These are phyloP conservation scores for Aspergillus bertholletiae DNA, from an alignment of 495 filamentous ascomycete species.

Conservation along the genomic window DNA sequence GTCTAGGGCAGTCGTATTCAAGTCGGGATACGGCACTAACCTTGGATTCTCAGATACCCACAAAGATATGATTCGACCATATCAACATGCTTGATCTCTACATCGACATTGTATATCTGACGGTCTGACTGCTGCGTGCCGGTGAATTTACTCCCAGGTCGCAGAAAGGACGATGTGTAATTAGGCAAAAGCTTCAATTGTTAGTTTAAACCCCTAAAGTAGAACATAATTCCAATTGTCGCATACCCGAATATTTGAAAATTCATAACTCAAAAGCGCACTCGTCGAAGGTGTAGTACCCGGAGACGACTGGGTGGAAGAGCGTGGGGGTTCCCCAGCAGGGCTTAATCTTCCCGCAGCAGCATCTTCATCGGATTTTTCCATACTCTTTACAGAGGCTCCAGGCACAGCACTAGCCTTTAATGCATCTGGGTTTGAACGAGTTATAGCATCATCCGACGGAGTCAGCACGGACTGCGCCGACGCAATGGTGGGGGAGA, in stretches of 20 bases:
- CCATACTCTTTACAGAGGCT: constrained; percentile 21
- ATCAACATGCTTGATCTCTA: constrained; percentile 96
- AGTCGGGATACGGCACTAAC: constrained; percentile 36
- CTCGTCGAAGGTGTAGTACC: constrained; percentile 33
- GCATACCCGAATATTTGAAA: constrained; percentile 63
- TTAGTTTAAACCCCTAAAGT: constrained; percentile 13
- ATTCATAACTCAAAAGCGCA: constrained; percentile 59
- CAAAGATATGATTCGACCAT: constrained; percentile 93
- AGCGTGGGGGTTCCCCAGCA: constrained; percentile 26
- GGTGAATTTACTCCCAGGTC: constrained; percentile 81
- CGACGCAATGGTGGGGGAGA: constrained; percentile 25
- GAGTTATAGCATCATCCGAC: constrained; percentile 31
- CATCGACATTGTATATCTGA: constrained; percentile 90
- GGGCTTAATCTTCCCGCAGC: constrained; percentile 33
- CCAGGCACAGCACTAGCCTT: constrained; percentile 22
- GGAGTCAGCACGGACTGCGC: constrained; percentile 29
- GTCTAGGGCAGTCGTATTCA: not conserved
- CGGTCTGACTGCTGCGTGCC: constrained; percentile 91
- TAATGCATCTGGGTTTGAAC: constrained; percentile 25
- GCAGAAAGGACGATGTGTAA: constrained; percentile 75
- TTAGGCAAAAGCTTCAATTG: constrained; percentile 41
- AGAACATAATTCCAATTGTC: not conserved
- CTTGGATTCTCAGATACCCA: constrained; percentile 95
- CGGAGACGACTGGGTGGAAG: constrained; percentile 25
- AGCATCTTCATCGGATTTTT: constrained; percentile 35